Percentiles rank a stretch among this genome's conserved stretches.
Evolutionary conservation across 2,329 filamentous ascomycete genomes (phyloP).

Genomic region (Rhinocladiella similis): DNA sequence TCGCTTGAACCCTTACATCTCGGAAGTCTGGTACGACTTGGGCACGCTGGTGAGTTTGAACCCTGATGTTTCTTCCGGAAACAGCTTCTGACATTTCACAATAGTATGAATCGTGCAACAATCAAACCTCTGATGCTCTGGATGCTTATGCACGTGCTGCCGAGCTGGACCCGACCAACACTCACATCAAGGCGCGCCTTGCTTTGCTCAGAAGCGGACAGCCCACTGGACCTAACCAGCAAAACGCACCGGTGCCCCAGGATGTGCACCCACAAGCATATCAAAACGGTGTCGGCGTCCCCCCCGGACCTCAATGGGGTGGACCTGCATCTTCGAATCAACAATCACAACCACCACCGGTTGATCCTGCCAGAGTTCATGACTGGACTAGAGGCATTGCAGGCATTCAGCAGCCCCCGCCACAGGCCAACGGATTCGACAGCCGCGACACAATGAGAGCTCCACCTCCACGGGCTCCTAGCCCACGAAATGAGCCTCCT

Average conservation of each 20-base stretch:
- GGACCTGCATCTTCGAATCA: slow-evolving; percentile 58
- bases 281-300: slow-evolving; percentile 78
- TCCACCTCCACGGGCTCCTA: slow-evolving; percentile 69
- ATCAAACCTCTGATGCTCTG: slow-evolving; percentile 92
- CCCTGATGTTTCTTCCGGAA: neutral
- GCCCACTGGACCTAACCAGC: slow-evolving; percentile 70
- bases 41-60: slow-evolving; percentile 77
- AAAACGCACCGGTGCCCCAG: slow-evolving; percentile 81
- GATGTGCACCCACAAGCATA: slow-evolving; percentile 96
- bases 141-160: slow-evolving; percentile 94
- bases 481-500: slow-evolving; percentile 71
- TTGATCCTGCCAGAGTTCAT: slow-evolving; percentile 55
- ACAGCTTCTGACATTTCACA: no score
- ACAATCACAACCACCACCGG: slow-evolving; percentile 44
- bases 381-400: slow-evolving; percentile 70
- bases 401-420: slow-evolving; percentile 67
- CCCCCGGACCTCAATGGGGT: slow-evolving; percentile 86
- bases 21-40: slow-evolving; percentile 98
- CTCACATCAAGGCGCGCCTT: slow-evolving; percentile 92
- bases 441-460: slow-evolving; percentile 71
- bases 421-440: slow-evolving; percentile 74
- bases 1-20: slow-evolving; percentile 94
- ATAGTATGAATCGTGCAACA: slow-evolving; percentile 97
- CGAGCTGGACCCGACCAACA: slow-evolving; percentile 88
- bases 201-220: slow-evolving; percentile 83